phyloP scores from a whole-genome alignment of 768 basidiomycete species.

The Lentinula sp. region DNA sequence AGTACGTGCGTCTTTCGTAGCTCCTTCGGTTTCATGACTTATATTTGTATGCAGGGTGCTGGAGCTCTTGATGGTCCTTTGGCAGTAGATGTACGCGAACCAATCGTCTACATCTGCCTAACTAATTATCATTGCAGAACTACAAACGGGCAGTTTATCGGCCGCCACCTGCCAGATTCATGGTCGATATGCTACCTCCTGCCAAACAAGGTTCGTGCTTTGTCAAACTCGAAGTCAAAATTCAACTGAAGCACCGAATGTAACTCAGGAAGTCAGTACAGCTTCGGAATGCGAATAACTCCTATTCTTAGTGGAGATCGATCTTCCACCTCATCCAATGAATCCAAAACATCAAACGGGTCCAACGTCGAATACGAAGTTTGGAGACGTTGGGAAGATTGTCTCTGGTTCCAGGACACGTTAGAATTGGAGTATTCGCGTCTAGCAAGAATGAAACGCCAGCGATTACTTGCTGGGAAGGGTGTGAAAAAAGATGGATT shows the following conservation, averaged over 20 bases:
- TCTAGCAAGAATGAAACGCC: constrained; percentile 61
- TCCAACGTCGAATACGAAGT: constrained; percentile 56
- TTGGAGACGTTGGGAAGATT: constrained; percentile 82
- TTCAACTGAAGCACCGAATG: background rate
- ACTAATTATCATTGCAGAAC: constrained; percentile 25
- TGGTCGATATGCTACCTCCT: constrained; percentile 51
- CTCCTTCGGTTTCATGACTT: no score
- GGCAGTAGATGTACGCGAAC: background rate
- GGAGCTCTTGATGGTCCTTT: constrained; percentile 3
- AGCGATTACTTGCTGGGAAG: constrained; percentile 63
- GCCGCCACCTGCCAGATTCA: constrained; percentile 52
- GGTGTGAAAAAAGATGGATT: constrained; percentile 73
- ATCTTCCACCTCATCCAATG: constrained; percentile 25
- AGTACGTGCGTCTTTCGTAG: background rate
- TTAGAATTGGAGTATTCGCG: constrained; percentile 61
- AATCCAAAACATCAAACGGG: constrained; percentile 14
- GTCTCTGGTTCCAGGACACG: constrained; percentile 65
- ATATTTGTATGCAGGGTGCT: background rate
- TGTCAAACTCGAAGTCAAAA: background rate
- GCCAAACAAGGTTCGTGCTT: constrained; percentile 43
- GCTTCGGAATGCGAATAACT: constrained; percentile 58
- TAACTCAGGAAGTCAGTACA: constrained; percentile 40
- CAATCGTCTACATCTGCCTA: background rate
- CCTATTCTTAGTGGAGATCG: constrained; percentile 33
- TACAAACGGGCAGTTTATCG: constrained; percentile 60